A percentile compares a stretch with the other conserved stretches of the same genome.
Conservation (phyloP, 2,329 filamentous ascomycete genomes). For the Graphiopsis chlorocephala region DNA sequence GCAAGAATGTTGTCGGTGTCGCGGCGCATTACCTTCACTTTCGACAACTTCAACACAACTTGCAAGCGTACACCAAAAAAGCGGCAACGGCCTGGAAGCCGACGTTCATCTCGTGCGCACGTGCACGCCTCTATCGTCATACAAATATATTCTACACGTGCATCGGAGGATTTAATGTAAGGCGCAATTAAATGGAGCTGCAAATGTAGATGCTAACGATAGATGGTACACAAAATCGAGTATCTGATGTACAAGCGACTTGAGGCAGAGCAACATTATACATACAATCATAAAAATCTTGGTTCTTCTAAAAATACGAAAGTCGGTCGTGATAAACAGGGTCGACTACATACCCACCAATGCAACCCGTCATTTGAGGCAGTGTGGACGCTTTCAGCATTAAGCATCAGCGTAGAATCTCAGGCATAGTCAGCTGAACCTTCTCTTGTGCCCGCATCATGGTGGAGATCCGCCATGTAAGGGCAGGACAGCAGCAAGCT, state of each 20-base stretch:
- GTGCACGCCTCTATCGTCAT: background rate
- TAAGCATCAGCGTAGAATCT: background rate
- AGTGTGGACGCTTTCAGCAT: background rate
- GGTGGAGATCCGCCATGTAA: background rate
- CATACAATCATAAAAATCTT: background rate
- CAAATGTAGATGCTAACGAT: background rate
- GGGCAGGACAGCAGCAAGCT: background rate
- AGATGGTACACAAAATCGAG: background rate
- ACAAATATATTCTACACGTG: background rate
- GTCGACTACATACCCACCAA: background rate
- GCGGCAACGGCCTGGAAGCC: background rate
- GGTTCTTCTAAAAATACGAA: background rate
- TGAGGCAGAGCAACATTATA: background rate
- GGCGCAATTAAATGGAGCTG: background rate
- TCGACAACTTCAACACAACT: background rate
- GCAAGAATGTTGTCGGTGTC: background rate
- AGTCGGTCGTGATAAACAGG: background rate
- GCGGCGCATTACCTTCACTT: background rate
- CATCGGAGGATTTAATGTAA: background rate
- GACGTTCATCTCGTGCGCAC: background rate
- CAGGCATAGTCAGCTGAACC: background rate
- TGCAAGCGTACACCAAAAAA: constrained; percentile 1
- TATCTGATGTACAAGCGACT: no score
- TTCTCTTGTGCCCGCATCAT: background rate
- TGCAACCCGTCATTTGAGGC: background rate